phyloP scores from a whole-genome alignment of 768 basidiomycete genomes.

The Coprinopsis sp. region DNA sequence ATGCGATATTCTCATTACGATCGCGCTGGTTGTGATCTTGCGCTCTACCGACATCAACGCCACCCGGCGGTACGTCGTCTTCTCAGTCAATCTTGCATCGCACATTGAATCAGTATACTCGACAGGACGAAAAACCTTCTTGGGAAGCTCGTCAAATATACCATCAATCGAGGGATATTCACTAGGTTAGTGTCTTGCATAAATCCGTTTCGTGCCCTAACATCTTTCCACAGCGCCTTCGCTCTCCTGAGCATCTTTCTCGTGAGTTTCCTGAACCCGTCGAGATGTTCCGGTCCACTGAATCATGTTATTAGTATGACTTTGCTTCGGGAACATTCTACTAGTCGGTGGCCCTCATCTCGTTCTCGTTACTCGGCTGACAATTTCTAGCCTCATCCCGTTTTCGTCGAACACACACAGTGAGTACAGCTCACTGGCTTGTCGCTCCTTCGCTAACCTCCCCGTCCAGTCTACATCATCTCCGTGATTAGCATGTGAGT shows the following conservation, averaged over 20 bases:
- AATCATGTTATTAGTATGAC: background rate
- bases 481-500: constrained; percentile 5
- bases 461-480: background rate
- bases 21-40: background rate
- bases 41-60: background rate
- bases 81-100: background rate
- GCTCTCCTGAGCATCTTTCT: constrained; percentile 1
- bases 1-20: constrained; percentile 5
- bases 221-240: background rate
- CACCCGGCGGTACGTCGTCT: constrained; percentile 4
- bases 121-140: constrained; percentile 2
- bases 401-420: background rate
- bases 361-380: background rate
- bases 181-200: background rate
- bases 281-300: background rate
- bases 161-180: constrained; percentile 1
- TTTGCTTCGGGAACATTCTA: background rate
- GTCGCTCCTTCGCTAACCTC: background rate
- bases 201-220: background rate
- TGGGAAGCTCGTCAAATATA: background rate
- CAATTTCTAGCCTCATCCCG: background rate
- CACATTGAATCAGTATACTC: background rate
- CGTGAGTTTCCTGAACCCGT: background rate
- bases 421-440: background rate
- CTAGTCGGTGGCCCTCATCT: background rate